Conservation (phyloP, 2,329 filamentous ascomycete species). For the Plenodomus tracheiphilus region DNA sequence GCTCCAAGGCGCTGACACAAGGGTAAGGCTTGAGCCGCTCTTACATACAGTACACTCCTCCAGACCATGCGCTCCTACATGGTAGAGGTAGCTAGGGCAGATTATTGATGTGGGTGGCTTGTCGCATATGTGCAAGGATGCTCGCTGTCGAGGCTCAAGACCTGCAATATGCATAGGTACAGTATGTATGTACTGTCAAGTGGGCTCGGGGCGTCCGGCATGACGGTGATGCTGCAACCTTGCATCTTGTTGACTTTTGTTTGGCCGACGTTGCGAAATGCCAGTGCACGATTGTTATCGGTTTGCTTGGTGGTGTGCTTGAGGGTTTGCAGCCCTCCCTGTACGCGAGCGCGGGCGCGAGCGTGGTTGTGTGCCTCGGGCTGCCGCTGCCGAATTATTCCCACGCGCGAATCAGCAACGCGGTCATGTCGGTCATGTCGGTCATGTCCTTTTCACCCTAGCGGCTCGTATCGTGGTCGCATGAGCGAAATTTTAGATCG, state of each 20-base stretch:
- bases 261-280: constrained; percentile 1
- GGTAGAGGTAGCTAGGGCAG: neutral
- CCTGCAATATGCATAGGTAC: too few species aligned
- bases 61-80: neutral
- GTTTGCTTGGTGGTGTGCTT: neutral
- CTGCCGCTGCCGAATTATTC: neutral
- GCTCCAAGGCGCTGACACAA: neutral
- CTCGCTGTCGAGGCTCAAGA: neutral
- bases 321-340: neutral
- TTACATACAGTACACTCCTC: too few species aligned
- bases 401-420: constrained; percentile 3
- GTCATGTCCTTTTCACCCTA: constrained; percentile 1
- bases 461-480: constrained; percentile 1
- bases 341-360: neutral
- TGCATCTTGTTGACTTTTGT: constrained; percentile 1
- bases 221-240: constrained; percentile 6
- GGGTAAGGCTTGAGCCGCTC: neutral
- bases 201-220: constrained; percentile 5
- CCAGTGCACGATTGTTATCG: neutral
- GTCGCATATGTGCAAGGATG: neutral
- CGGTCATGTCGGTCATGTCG: neutral
- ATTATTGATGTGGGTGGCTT: neutral
- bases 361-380: neutral
- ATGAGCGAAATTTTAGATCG: constrained; percentile 7
- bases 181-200: too few species aligned